Percentiles rank a stretch among this genome's conserved stretches.
Conservation (phyloP, 495 filamentous ascomycete genomes). For the Aspergillus kassunensis region DNA sequence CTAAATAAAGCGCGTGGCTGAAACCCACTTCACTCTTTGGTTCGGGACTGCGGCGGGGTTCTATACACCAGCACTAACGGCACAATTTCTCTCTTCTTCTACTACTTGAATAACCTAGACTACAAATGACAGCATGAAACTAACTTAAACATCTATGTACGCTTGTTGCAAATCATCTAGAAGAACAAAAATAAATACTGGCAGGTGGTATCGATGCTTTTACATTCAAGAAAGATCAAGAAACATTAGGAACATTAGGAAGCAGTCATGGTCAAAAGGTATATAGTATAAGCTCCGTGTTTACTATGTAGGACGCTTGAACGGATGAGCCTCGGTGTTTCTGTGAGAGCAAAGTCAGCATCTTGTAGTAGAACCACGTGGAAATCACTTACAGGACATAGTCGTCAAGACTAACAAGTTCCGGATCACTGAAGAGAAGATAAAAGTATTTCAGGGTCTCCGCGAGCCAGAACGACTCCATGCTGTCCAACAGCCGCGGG, state of each 20-base stretch:
- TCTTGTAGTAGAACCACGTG: neutral
- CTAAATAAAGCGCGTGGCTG: constrained; percentile 5
- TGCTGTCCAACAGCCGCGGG: constrained; percentile 38
- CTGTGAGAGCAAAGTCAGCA: constrained; percentile 25
- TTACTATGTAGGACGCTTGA: constrained; percentile 42
- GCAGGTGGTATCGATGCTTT: constrained; percentile 17
- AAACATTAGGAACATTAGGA: too few relatives aligned
- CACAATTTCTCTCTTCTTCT: neutral
- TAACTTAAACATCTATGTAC: neutral
- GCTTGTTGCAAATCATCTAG: neutral
- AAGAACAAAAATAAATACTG: constrained; percentile 3
- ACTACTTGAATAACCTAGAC: neutral
- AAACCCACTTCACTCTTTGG: constrained; percentile 6
- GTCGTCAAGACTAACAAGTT: constrained; percentile 74
- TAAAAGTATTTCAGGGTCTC: constrained; percentile 85
- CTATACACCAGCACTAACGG: neutral
- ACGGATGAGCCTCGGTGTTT: constrained; percentile 55
- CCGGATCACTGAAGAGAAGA: constrained; percentile 66
- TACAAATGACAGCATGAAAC: neutral
- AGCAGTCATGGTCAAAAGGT: too few relatives aligned
- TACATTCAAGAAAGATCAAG: constrained; percentile 16
- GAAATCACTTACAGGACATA: constrained; percentile 63
- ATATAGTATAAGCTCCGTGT: too few relatives aligned
- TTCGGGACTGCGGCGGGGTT: too few relatives aligned
- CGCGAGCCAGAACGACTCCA: constrained; percentile 64